Base-by-base conservation (phyloP, 2,329 filamentous ascomycete genomes). In the Kalaharituber pfeilii region DNA sequence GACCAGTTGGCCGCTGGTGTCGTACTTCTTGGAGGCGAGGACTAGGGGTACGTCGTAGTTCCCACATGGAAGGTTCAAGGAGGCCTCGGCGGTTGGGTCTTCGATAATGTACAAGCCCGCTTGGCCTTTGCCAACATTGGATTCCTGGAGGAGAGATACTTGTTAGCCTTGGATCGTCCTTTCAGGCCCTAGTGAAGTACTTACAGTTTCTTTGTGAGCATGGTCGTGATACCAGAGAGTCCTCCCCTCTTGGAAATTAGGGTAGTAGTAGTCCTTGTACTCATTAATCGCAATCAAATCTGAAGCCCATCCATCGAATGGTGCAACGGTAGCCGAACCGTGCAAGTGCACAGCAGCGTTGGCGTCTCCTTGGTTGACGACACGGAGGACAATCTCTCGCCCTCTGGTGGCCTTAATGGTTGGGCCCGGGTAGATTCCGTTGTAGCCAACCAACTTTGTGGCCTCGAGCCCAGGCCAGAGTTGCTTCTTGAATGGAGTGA, bases 241-340 rank as follows among this genome's bases (percentile, higher is more conserved):
- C 33, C 76, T 70, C 1, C 70, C 74, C 36, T 68, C 69, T 62
- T 78, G 72, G 13, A 64, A 66, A 62, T 79, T 80, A 8, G 76
- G 76, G 59, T 77, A 80, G 63, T 78, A 80, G 63, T 80, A 79
- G 57, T 79, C 77, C 63, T 80, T 79, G 65, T 73, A 77, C 60
- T 79, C 66, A 0, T 74, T 74, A 0, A 53, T 70, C 0, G 65
- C 49, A 1, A 73, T 73, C n/a, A 69, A 66, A 57, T 79, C 76
- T 47, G 71, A 70, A 2, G 59, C 53, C 57, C 57, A 59, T 9
- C 58, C 57, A 36, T 60, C 58, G 44, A 60, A 60, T 26, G 53
- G 54, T 1, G 58, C 54, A 33, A 57, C 56, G 29, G 71, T 72
- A 36, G 69, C 74, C 11, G 73, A 75, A 0, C 76, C 75, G 59